Evolutionary conservation across 306 rosid genomes (phyloP).

Genomic region (Rubus parviflorus): DNA sequence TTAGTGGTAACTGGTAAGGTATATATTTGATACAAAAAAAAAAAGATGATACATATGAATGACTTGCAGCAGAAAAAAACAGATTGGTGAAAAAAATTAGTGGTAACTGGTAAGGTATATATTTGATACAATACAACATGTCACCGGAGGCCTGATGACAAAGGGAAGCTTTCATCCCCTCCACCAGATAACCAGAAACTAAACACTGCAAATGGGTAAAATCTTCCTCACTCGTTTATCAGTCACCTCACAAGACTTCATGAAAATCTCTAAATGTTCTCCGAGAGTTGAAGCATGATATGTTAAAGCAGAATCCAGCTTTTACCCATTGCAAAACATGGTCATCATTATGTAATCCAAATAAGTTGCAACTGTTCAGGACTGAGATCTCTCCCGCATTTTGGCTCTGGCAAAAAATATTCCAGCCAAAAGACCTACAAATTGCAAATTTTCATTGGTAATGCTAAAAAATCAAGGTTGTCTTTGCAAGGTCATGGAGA

Average conservation of each 20-base stretch:
- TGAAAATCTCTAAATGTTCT: neutral
- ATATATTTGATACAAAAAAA: constrained; percentile 9
- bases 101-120: constrained; percentile 1
- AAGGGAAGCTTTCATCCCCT: constrained; percentile 4
- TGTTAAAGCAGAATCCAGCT: constrained; percentile 20
- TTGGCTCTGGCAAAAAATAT: constrained; percentile 94
- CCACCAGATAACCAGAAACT: neutral
- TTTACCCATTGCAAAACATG: constrained; percentile 12
- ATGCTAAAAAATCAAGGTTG: constrained; percentile 21
- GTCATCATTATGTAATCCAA: neutral
- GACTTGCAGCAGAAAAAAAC: constrained; percentile 15
- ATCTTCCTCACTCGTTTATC: neutral
- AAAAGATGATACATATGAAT: constrained; percentile 17
- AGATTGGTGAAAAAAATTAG: constrained; percentile 6
- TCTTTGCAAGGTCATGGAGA: neutral
- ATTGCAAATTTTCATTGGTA: constrained; percentile 25
- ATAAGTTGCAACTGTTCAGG: constrained; percentile 22
- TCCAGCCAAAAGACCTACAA: constrained; percentile 91
- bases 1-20: constrained; percentile 10
- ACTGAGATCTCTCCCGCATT: constrained; percentile 70
- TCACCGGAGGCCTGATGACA: constrained; percentile 8
- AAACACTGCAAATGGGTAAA: neutral
- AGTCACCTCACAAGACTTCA: neutral
- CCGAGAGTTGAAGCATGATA: constrained; percentile 1
- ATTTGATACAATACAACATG: constrained; percentile 12